A percentile compares a stretch with the other conserved stretches of the same genome.
Evolutionary conservation across 305 asterid species (phyloP).

Genomic region (Fraxinus xanthoxyloides): DNA sequence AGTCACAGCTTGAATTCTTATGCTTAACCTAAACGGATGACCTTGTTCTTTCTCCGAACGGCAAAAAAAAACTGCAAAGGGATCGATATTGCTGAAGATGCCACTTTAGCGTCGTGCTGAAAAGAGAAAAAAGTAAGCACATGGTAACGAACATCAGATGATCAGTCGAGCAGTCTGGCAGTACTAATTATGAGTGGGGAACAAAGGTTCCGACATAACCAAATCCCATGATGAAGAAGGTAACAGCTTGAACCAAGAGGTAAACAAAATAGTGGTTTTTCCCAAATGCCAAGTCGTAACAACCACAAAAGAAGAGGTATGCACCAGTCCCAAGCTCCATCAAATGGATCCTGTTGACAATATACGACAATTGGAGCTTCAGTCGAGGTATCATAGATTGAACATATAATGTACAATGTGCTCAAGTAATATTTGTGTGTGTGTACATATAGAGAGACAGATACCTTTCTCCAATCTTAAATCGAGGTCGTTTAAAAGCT

Average conservation of each 20-base stretch:
- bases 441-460: not conserved
- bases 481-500: slow-evolving; percentile 22
- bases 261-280: slow-evolving; percentile 26
- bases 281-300: slow-evolving; percentile 32
- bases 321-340: slow-evolving; percentile 33
- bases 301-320: slow-evolving; percentile 34
- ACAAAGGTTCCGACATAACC: slow-evolving; percentile 36
- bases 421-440: not conserved
- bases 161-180: not conserved
- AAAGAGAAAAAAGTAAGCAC: not conserved
- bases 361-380: not conserved
- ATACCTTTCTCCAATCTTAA: slow-evolving; percentile 30
- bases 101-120: slow-evolving; percentile 14
- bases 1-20: slow-evolving; percentile 39
- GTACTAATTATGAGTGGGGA: slow-evolving; percentile 15
- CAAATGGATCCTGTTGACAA: slow-evolving; percentile 44
- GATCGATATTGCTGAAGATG: slow-evolving; percentile 17
- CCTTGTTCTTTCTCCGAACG: slow-evolving; percentile 39
- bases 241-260: slow-evolving; percentile 34
- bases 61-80: slow-evolving; percentile 12
- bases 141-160: not conserved
- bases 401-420: not conserved
- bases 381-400: not conserved
- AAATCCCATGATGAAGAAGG: slow-evolving; percentile 33
- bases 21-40: slow-evolving; percentile 44